These are phyloP conservation scores for Syncephalastrum racemosum DNA, from an alignment of 371 early-diverging fungal species.

Conservation along the genomic window DNA sequence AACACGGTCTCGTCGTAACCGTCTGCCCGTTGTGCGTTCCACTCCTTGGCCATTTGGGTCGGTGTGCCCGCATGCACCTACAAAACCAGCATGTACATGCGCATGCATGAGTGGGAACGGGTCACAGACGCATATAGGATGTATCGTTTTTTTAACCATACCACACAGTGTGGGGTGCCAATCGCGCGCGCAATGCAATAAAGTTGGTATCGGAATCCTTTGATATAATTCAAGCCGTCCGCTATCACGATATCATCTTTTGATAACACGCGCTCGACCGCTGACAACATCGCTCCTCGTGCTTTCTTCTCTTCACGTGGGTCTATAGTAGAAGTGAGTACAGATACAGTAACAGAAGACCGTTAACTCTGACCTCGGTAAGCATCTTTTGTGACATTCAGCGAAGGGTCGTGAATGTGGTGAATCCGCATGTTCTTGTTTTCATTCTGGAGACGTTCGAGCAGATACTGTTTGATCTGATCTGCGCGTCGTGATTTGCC, in stretches of 20 bases:
- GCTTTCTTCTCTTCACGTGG: slow-evolving; percentile 87
- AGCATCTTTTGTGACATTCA: slow-evolving; percentile 62
- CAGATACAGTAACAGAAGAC: background rate
- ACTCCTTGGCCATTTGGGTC: slow-evolving; percentile 58
- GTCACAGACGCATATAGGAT: background rate
- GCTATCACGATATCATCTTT: slow-evolving; percentile 87
- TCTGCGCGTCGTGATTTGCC: slow-evolving; percentile 87
- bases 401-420: slow-evolving; percentile 77
- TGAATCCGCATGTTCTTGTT: slow-evolving; percentile 57
- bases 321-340: slow-evolving; percentile 18
- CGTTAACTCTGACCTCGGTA: slow-evolving; percentile 53
- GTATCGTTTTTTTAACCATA: slow-evolving; percentile 33
- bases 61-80: slow-evolving; percentile 76
- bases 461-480: slow-evolving; percentile 68
- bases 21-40: slow-evolving; percentile 57
- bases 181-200: slow-evolving; percentile 89
- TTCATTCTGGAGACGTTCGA: slow-evolving; percentile 49
- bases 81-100: background rate
- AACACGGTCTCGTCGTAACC: slow-evolving; percentile 65
- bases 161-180: slow-evolving; percentile 88
- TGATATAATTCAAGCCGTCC: slow-evolving; percentile 96
- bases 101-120: too few species aligned
- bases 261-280: slow-evolving; percentile 83
- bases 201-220: slow-evolving; percentile 96
- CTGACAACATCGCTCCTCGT: slow-evolving; percentile 87